A percentile compares a stretch with the other conserved stretches of the same genome.
phyloP scores from a whole-genome alignment of 768 basidiomycete genomes.

The Lactarius deliciosus region DNA sequence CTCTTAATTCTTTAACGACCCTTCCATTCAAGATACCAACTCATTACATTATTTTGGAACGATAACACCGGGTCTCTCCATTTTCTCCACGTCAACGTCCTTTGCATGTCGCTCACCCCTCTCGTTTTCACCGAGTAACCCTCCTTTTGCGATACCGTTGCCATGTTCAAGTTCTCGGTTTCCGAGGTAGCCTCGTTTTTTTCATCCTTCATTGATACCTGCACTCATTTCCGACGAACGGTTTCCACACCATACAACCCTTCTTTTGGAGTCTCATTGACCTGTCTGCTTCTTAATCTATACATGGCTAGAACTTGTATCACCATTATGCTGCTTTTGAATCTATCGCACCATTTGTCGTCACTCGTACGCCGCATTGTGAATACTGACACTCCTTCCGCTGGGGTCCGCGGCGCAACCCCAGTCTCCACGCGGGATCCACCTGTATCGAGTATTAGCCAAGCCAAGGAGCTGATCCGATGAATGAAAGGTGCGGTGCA shows the following conservation, averaged over 20 bases:
- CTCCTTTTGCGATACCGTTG: conserved; percentile 31
- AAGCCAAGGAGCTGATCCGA: not conserved
- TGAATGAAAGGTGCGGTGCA: conserved; percentile 33
- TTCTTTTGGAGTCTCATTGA: conserved; percentile 31
- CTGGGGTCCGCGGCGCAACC: conserved; percentile 94
- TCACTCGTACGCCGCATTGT: conserved; percentile 79
- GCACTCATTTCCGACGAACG: conserved; percentile 28
- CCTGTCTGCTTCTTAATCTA: conserved; percentile 33
- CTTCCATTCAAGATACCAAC: conserved; percentile 26
- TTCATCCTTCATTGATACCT: conserved; percentile 20
- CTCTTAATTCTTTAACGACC: conserved; percentile 31
- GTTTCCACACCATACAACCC: conserved; percentile 26
- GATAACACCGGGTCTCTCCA: conserved; percentile 29
- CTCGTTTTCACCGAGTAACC: conserved; percentile 25
- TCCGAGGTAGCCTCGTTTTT: conserved; percentile 15
- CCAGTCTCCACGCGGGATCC: conserved; percentile 97
- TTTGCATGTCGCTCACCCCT: conserved; percentile 22
- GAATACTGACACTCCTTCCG: conserved; percentile 92
- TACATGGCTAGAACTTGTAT: conserved; percentile 36
- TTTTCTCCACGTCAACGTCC: conserved; percentile 32
- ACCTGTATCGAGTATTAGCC: conserved; percentile 44
- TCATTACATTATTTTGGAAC: conserved; percentile 30
- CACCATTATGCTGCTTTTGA: conserved; percentile 34
- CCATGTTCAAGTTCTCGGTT: conserved; percentile 22
- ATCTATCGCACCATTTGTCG: conserved; percentile 21